Evolutionary conservation across 75 land plant species (phyloP), one percentile per base, ranked within the genome.

Genomic region (Pinus tabuliformis): DNA sequence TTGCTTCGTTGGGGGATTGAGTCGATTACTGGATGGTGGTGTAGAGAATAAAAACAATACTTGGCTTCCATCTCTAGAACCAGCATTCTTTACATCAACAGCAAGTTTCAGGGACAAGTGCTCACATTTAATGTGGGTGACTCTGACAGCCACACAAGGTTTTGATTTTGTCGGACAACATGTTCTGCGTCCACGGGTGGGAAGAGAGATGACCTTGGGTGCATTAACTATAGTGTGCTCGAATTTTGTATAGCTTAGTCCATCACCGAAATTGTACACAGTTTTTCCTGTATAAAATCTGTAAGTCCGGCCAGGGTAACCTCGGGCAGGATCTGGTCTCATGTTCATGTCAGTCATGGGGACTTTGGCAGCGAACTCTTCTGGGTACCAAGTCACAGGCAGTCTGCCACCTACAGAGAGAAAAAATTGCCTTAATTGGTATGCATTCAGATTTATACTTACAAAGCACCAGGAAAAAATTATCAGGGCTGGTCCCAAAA

Each of bases 331-430:
- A 58, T 94, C 77, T 9, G 99, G 89, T 58, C 98, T 82, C 99
- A 96, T 96, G 76, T 81, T 85, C 99, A 94, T 95, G 85, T 96
- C 78, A 62, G 96, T 87, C 99, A 96, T 96, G 36, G 87, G 75
- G 5, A 94, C 85, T 45, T 80, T 89, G n/a, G 83, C 88, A 18
- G 78, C 89, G 75, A 79, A 94, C 12, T 77, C 78, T 75, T 88
- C 83, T 30, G 82, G 81, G 73, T 94, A 88, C 95, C 97, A 94
- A 36, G 94, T 91, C 78, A 90, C 84, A 0, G 97, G 95, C 54
- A 96, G 74, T 54, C 91, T 87, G 26, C 99, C 99, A 83, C 89
- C 97, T 95, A 78, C 33, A 49, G 54, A 49, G 12, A 9, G 11
- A 49, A 49, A 49, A 2, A 11, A 9, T 49, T 49, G 54, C 13